Evolutionary conservation across 73 alveolate species (phyloP).

Genomic region (Symbiodinium natans): DNA sequence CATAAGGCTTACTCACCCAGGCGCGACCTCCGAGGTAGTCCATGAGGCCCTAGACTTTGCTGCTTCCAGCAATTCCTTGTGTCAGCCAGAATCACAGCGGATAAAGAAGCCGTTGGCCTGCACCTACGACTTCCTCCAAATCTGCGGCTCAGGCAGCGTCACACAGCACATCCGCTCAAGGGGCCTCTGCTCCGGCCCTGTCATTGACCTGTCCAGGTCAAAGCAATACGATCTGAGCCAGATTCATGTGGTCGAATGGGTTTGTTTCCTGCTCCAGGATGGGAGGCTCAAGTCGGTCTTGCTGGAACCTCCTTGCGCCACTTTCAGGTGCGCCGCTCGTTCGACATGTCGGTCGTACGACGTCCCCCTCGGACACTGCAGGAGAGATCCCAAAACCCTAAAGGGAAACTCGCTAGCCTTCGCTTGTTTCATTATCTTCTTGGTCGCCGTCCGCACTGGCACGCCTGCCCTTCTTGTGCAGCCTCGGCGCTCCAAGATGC

Average conservation of each 20-base stretch:
- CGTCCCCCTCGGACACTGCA: background rate
- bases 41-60: too few relatives aligned
- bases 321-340: background rate
- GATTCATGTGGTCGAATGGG: background rate
- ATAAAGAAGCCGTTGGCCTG: background rate
- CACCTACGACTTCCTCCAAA: background rate
- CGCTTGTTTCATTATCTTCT: background rate
- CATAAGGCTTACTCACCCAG: too few relatives aligned
- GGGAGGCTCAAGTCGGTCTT: background rate
- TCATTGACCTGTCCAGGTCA: background rate
- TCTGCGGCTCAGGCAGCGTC: background rate
- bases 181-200: background rate
- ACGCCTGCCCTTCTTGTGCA: background rate
- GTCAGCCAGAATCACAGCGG: too few relatives aligned
- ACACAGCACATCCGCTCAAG: background rate
- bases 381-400: background rate
- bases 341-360: background rate
- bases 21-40: too few relatives aligned
- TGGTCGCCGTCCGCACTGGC: background rate
- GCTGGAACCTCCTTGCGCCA: background rate
- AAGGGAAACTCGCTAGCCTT: background rate
- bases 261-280: background rate
- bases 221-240: background rate
- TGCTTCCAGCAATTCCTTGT: too few relatives aligned
- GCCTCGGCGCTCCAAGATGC: background rate